Evolutionary conservation across 2,329 filamentous ascomycete genomes (phyloP), one percentile per base, ranked within the genome.

Genomic region (Monilinia polystroma): DNA sequence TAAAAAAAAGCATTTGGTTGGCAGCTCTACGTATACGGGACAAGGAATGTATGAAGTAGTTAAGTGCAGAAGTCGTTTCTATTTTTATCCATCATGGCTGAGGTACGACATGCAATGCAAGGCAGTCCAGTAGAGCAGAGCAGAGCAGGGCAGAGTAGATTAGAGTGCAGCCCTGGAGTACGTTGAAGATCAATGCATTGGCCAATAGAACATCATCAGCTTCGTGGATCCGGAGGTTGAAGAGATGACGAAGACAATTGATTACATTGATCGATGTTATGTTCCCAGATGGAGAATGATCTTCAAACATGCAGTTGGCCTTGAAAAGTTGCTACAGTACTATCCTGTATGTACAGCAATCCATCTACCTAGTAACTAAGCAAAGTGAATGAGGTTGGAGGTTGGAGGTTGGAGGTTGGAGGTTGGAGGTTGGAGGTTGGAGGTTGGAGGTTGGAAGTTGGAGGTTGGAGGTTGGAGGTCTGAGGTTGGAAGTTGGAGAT

Each of bases 241-340:
- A 32, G 18, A 45, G 51, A 32, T 64, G 51, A 64, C 62, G 51
- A 64, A 23, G 62, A 16, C 26, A 23, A 23, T 38, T 41, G 20
- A 29, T 23, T 41, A 11, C 29, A 29, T 47, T 45, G 52, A 41
- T 51, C 38, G 56, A 64, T 55, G 35, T 23, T 12, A 43, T 35
- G 35, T n/a, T 32, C 26, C 45, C 45, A 23, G 8, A n/a, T 59
- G 56, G 56, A 59, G 56, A 59, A 59, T 32, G 49, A 63, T 63
- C 49, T 63, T 63, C 60, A 43, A 41, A 45, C 35, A 29, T 47
- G 26, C 26, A 63, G 51, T 26, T 64, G n/a, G 35, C 2, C 52
- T 54, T 45, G 56, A 32, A 26, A 35, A 23, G 35, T 55, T 11
- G 29, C 29, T 41, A 8, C 49, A 3, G 29, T 29, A 29, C 29